Base-by-base conservation (phyloP, 768 basidiomycete genomes). In the Macrolepiota albuminosa region DNA sequence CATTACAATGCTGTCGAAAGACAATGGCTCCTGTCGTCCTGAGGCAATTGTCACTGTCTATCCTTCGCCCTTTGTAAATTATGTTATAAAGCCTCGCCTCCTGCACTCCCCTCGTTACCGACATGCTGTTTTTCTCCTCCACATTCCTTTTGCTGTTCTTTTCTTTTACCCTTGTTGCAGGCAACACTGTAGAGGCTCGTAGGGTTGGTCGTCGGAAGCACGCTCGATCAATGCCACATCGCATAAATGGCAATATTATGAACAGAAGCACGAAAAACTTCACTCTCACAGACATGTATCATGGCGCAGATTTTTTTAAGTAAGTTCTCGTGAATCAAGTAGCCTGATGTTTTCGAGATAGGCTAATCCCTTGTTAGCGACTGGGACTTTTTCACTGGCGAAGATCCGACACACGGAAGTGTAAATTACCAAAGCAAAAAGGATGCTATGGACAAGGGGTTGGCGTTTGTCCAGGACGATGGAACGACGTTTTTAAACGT, bases 371-470 rank as follows among this genome's bases (percentile, higher is more conserved):
- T 54, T 34, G 33, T 29, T 55, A 90, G 88, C 51, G 64, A 82
- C 47, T 91, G 86, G 85, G 73, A 85, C 36, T 92, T 88, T 74
- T 90, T 83, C 73, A 77, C 77, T 13, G 72, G 63, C 3, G 14
- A 71, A 11, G 91, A 93, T 71, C 91, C 91, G 3, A 92, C 91
- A 0, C 72, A 83, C 63, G 91, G 91, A 18, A 72, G 72, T 29
- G 91, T 93, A 52, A 78, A 83, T 58, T 93, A 84, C 69, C 74
- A 83, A 61, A 72, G 66, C 36, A 69, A 74, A 65, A 67, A 71
- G 2, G 71, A 82, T 26, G 88, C 89, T 1, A 72, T 72, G 56
- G 63, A 70, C 10, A 75, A 82, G 40, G 79, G 79, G 1, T 80
- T 93, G 40, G 84, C 87, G 3, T 87, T 79, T 65, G 81, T 90